phyloP scores from a whole-genome alignment of 768 basidiomycete genomes.

The Mycena kentingensis region DNA sequence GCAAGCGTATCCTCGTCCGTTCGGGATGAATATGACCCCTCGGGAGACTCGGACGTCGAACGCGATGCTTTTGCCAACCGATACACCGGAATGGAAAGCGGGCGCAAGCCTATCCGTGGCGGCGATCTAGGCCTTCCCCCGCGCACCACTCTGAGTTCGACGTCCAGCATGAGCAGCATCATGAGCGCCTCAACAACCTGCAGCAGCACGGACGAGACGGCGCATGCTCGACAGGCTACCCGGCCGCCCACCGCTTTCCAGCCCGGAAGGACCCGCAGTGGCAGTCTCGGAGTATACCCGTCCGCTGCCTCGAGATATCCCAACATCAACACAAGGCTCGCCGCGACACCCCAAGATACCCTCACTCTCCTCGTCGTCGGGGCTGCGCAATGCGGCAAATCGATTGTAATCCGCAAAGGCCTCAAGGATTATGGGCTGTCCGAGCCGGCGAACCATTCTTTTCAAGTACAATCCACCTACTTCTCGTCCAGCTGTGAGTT shows the following conservation, averaged over 20 bases:
- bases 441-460: constrained; percentile 40
- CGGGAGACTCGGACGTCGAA: constrained; percentile 56
- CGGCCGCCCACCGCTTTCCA: constrained; percentile 34
- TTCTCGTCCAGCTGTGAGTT: constrained; percentile 45
- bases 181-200: constrained; percentile 38
- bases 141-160: constrained; percentile 44
- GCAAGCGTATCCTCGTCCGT: constrained; percentile 52
- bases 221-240: constrained; percentile 38
- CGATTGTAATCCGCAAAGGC: constrained; percentile 76
- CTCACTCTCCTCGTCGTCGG: constrained; percentile 81
- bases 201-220: constrained; percentile 41
- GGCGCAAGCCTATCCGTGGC: constrained; percentile 43
- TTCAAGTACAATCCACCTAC: constrained; percentile 30
- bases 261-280: constrained; percentile 55
- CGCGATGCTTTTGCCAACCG: constrained; percentile 38
- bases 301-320: constrained; percentile 36
- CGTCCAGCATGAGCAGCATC: constrained; percentile 41
- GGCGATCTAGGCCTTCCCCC: constrained; percentile 67
- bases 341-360: constrained; percentile 23
- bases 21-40: constrained; percentile 42
- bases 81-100: constrained; percentile 18
- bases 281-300: constrained; percentile 56
- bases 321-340: constrained; percentile 38
- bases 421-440: constrained; percentile 61
- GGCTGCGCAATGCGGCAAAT: constrained; percentile 79